Evolutionary conservation across 768 basidiomycete species (phyloP).

Genomic region (Kwoniella botswanensis): DNA sequence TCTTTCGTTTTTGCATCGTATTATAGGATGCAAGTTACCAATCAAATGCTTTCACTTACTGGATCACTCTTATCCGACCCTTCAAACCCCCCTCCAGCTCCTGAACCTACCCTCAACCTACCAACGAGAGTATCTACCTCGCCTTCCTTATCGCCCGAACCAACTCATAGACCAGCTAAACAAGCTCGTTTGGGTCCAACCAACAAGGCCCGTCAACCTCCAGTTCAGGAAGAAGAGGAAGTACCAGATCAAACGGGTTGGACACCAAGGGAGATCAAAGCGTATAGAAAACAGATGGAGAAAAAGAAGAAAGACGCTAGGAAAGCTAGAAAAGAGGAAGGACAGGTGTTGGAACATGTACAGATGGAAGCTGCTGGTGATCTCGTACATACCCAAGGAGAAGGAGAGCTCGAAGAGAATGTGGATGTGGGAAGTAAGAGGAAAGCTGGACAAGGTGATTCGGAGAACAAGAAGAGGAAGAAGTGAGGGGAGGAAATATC

Average conservation of each 20-base stretch:
- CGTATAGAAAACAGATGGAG: constrained; percentile 33
- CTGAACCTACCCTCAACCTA: constrained; percentile 19
- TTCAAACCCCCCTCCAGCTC: constrained; percentile 41
- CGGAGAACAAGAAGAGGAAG: constrained; percentile 19
- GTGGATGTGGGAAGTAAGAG: constrained; percentile 17
- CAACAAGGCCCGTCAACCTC: neutral
- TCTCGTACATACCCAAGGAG: constrained; percentile 16
- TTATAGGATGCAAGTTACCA: constrained; percentile 79
- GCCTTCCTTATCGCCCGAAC: constrained; percentile 39
- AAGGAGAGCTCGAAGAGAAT: neutral
- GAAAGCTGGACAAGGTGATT: constrained; percentile 15
- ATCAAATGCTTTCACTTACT: constrained; percentile 88
- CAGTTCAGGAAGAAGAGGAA: constrained; percentile 19
- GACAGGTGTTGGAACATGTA: constrained; percentile 24
- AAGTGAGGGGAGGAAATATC: neutral
- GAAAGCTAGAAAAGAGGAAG: constrained; percentile 48
- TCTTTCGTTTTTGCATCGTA: neutral
- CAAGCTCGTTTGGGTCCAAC: constrained; percentile 11
- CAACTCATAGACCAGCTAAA: constrained; percentile 14
- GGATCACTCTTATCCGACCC: constrained; percentile 60
- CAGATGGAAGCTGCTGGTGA: constrained; percentile 31
- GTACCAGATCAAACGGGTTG: constrained; percentile 37
- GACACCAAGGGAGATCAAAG: constrained; percentile 36
- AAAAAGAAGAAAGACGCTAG: constrained; percentile 41
- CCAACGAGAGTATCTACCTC: constrained; percentile 22